Evolutionary conservation across 2,329 filamentous ascomycete species (phyloP).

Genomic region (Trichoderma sp.): DNA sequence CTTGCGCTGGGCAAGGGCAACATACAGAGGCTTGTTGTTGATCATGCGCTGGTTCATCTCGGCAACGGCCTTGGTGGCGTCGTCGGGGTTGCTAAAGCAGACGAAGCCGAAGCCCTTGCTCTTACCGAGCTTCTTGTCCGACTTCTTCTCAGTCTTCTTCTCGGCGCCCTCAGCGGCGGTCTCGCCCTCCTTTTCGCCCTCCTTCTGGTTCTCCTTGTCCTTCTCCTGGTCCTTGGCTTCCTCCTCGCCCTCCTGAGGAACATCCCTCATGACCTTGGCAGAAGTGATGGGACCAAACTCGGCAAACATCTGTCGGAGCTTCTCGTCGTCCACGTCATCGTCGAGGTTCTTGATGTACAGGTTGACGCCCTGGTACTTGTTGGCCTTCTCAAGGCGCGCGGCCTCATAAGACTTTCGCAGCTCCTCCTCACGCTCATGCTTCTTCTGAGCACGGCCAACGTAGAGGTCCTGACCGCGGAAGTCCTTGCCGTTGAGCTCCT

Average conservation of each 20-base stretch:
- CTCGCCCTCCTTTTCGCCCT: slow-evolving; percentile 50
- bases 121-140: slow-evolving; percentile 79
- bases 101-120: slow-evolving; percentile 99
- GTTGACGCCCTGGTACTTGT: slow-evolving; percentile 99
- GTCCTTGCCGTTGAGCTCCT: slow-evolving; percentile 87
- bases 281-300: slow-evolving; percentile 95
- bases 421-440: slow-evolving; percentile 99
- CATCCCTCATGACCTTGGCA: slow-evolving; percentile 98
- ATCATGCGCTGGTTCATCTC: slow-evolving; percentile 99
- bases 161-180: slow-evolving; percentile 52
- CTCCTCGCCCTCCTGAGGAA: slow-evolving; percentile 56
- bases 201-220: slow-evolving; percentile 54
- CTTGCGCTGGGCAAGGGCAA: slow-evolving; percentile 98
- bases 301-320: slow-evolving; percentile 90
- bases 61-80: slow-evolving; percentile 97
- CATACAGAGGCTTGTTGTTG: slow-evolving; percentile 93
- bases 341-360: slow-evolving; percentile 99
- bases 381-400: slow-evolving; percentile 95
- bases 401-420: slow-evolving; percentile 98
- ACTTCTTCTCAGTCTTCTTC: slow-evolving; percentile 62
- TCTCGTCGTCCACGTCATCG: slow-evolving; percentile 96
- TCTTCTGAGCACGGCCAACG: slow-evolving; percentile 98
- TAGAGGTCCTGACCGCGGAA: slow-evolving; percentile 96
- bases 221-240: slow-evolving; percentile 57
- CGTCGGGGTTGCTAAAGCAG: slow-evolving; percentile 99